Base-by-base conservation (phyloP, 1,284 basidiomycete species). In the Apiotrichum sp. region DNA sequence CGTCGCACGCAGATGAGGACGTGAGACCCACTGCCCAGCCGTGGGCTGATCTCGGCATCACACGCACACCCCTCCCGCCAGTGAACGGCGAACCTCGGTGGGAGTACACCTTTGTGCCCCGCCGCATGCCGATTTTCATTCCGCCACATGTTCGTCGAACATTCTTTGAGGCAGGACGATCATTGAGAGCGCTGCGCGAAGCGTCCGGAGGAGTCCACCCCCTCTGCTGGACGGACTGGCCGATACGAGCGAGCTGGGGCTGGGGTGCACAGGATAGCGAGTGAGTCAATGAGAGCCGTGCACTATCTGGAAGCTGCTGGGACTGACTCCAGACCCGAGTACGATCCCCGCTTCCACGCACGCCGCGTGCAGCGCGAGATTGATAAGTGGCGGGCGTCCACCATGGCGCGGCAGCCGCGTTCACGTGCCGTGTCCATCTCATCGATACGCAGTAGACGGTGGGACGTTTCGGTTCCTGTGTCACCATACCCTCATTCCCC, bases 11-110 rank as follows among this genome's bases (percentile, higher is more conserved):
- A 8, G 65, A 70, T 22, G 66, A 67, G 38, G 65, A 65, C 33
- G n/a, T 33, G 1, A 62, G 68, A 41, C 56, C 63, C 2, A 49
- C 50, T 3, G 55, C 61, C 0, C 72, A 75, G 55, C 71, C 70
- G 6, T 75, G 72, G 72, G 47, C 61, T 0, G 72, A 74, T 52
- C 55, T 75, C 6, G 72, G 73, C n/a, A 69, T 72, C 38, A 69
- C 64, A 0, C 64, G 68, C 8, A 59, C 47, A 4, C 47, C 48
- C 0, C 42, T 49, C 6, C 45, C 46, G 1, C 16, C 41, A 8
- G n/a, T 40, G 0, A 43, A 35, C 14, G 61, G 55, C 32, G 53
- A 54, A 3, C 32, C 36, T 0, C 46, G 53, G 0, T 73, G 67
- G 66, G 65, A 68, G 13, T 73, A 67, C 44, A 54, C 61, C 1